Evolutionary conservation across 1,139 yeast species (phyloP).

Genomic region (Geotrichum armillariae): DNA sequence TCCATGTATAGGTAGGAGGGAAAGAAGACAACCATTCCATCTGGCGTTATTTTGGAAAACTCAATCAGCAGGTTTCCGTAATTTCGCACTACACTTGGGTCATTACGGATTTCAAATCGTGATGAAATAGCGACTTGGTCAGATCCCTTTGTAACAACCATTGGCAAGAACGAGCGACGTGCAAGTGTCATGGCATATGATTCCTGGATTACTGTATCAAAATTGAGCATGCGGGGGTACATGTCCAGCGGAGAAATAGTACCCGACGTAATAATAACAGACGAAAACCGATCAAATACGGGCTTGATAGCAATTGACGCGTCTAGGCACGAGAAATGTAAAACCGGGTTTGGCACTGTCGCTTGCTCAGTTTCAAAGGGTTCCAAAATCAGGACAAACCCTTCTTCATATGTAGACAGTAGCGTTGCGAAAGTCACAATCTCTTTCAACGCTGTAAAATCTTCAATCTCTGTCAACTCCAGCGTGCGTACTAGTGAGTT

Average conservation of each 20-base stretch:
- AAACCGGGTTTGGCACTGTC: constrained; percentile 96
- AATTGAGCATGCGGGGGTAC: constrained; percentile 97
- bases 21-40: constrained; percentile 96
- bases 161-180: constrained; percentile 86
- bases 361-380: constrained; percentile 97
- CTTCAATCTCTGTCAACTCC: constrained; percentile 86
- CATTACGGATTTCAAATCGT: constrained; percentile 93
- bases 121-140: constrained; percentile 97
- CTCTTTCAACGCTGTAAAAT: constrained; percentile 88
- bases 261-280: constrained; percentile 94
- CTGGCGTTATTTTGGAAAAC: constrained; percentile 94
- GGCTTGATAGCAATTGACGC: constrained; percentile 98
- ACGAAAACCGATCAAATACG: constrained; percentile 88
- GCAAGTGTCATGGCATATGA: constrained; percentile 96
- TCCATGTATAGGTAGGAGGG: constrained; percentile 98
- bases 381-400: constrained; percentile 86
- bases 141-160: constrained; percentile 95
- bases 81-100: constrained; percentile 95
- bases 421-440: constrained; percentile 96
- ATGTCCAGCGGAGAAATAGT: constrained; percentile 97
- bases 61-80: constrained; percentile 91
- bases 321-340: constrained; percentile 91
- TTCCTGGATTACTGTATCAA: constrained; percentile 91
- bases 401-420: constrained; percentile 91
- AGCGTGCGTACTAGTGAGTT: constrained; percentile 85